Evolutionary conservation across 345 rosid genomes (phyloP).

Genomic region (Brassica juncea): DNA sequence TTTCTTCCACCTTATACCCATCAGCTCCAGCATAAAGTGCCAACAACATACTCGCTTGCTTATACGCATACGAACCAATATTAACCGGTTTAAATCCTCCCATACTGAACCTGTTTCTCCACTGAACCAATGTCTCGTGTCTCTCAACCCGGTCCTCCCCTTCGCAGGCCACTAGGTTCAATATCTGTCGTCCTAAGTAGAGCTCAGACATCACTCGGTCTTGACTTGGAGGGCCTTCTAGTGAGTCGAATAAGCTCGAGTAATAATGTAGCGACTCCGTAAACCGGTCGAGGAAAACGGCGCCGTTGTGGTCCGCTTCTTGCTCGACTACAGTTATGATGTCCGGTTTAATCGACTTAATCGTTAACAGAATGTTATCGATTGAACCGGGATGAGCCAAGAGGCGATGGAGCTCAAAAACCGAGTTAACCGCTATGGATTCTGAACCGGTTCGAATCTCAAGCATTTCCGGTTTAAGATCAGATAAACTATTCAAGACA

Average conservation of each 20-base stretch:
- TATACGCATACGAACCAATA: conserved; percentile 86
- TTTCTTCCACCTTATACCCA: conserved; percentile 89
- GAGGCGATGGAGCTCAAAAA: conserved; percentile 70
- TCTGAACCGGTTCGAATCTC: conserved; percentile 57
- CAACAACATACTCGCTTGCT: conserved; percentile 84
- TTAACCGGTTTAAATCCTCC: conserved; percentile 70
- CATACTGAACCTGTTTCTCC: conserved; percentile 63
- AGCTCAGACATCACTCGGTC: conserved; percentile 83
- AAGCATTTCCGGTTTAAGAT: conserved; percentile 72
- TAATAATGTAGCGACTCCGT: conserved; percentile 82
- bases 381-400: conserved; percentile 65
- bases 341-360: conserved; percentile 67
- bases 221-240: conserved; percentile 60
- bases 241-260: conserved; percentile 82
- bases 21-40: conserved; percentile 78
- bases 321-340: conserved; percentile 84
- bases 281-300: conserved; percentile 72
- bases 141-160: conserved; percentile 78
- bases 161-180: conserved; percentile 86
- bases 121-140: conserved; percentile 67
- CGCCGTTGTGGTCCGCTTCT: conserved; percentile 85
- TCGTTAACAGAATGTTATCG: conserved; percentile 53
- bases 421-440: conserved; percentile 75
- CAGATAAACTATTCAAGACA: conserved; percentile 61
- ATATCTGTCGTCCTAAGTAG: conserved; percentile 74